These are phyloP conservation scores for Clitoria ternatea DNA, from an alignment of 306 rosid species.

Conservation along the genomic window DNA sequence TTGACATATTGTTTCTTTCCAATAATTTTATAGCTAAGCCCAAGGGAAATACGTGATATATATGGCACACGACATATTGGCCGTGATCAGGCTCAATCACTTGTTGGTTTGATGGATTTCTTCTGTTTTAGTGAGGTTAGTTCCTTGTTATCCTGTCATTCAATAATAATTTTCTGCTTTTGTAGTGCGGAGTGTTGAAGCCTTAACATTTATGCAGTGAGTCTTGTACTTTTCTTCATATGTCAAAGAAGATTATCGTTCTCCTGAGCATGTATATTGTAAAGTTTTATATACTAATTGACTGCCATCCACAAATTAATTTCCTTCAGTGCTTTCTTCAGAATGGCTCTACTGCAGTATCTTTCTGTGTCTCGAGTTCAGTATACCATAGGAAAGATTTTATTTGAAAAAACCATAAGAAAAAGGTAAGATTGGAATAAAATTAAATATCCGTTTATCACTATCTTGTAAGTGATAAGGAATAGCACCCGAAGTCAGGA, in stretches of 20 bases:
- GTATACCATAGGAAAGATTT: neutral
- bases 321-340: neutral
- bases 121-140: conserved; percentile 97
- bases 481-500: no score
- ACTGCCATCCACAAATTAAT: neutral
- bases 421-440: neutral
- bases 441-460: neutral
- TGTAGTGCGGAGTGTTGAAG: neutral
- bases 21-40: conserved; percentile 52
- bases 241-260: conserved; percentile 9
- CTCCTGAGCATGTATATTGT: neutral
- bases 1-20: neutral
- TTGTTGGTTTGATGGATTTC: conserved; percentile 93
- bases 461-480: neutral
- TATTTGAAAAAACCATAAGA: no score
- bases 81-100: conserved; percentile 85
- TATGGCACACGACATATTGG: conserved; percentile 93
- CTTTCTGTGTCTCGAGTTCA: neutral
- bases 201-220: conserved; percentile 13
- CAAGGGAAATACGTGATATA: conserved; percentile 49
- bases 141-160: conserved; percentile 11
- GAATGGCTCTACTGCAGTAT: neutral
- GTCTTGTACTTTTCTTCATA: neutral
- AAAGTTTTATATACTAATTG: neutral
- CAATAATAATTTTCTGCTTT: neutral